A percentile compares a stretch with the other conserved stretches of the same genome.
Conservation (phyloP, 176 grass and related monocot species). For the Aechmea fasciata region DNA sequence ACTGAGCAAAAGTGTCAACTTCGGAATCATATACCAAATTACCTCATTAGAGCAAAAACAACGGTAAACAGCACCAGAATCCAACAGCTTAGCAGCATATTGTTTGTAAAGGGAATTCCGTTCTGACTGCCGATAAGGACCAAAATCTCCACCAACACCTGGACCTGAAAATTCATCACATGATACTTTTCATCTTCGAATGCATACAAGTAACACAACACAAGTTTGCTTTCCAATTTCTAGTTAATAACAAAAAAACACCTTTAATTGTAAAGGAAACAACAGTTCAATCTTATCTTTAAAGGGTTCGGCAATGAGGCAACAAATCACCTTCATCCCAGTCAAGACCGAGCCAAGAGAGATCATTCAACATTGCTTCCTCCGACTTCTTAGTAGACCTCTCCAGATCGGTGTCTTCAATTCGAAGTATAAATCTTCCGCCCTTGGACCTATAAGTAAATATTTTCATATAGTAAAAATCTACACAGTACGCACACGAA, state of each 20-base stretch:
- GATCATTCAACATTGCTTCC: conserved; percentile 78
- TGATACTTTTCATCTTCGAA: not conserved
- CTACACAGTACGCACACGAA: not conserved
- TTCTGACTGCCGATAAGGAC: conserved; percentile 89
- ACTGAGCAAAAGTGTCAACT: not conserved
- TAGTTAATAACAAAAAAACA: not conserved
- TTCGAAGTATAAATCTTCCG: conserved; percentile 66
- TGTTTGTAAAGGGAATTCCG: conserved; percentile 81
- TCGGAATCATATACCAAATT: not conserved
- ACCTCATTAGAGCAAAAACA: conserved; percentile 95
- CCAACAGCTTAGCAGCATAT: conserved; percentile 64
- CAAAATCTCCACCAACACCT: conserved; percentile 66
- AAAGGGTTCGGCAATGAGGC: not conserved
- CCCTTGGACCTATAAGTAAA: conserved; percentile 36
- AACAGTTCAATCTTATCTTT: not conserved
- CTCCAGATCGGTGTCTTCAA: conserved; percentile 91
- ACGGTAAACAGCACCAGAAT: conserved; percentile 69
- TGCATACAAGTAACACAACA: not conserved
- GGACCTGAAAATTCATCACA: conserved; percentile 35
- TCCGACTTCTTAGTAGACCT: conserved; percentile 72
- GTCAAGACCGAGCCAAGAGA: conserved; percentile 80
- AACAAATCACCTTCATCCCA: conserved; percentile 79
- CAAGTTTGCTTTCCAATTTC: too few relatives aligned
- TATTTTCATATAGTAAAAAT: not conserved
- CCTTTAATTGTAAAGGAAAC: not conserved